These are phyloP conservation scores for Ganoderma boninense DNA, from an alignment of 1,284 basidiomycete species.

Conservation along the genomic window DNA sequence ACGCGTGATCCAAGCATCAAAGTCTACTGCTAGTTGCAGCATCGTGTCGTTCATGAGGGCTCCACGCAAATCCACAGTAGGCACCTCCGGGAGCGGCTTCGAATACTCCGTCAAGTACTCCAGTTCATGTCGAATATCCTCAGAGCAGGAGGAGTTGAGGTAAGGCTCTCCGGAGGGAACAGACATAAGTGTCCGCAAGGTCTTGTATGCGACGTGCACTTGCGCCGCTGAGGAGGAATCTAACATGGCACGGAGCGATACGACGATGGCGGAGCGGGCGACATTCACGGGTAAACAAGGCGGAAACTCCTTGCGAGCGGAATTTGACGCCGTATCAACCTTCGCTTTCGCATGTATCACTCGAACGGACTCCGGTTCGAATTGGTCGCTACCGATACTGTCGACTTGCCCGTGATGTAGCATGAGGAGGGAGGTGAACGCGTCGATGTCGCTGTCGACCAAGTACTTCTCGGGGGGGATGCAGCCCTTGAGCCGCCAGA, in stretches of 20 bases:
- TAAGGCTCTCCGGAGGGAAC: slow-evolving; percentile 48
- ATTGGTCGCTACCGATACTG: slow-evolving; percentile 63
- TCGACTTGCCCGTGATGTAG: slow-evolving; percentile 64
- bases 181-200: slow-evolving; percentile 65
- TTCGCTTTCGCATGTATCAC: slow-evolving; percentile 44
- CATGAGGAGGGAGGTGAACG: slow-evolving; percentile 80
- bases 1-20: slow-evolving; percentile 70
- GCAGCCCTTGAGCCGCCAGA: slow-evolving; percentile 85
- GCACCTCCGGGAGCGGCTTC: slow-evolving; percentile 40
- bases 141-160: slow-evolving; percentile 46
- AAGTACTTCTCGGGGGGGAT: slow-evolving; percentile 64
- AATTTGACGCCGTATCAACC: neutral
- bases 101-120: slow-evolving; percentile 59
- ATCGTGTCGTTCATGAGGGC: slow-evolving; percentile 48
- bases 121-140: slow-evolving; percentile 59
- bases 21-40: slow-evolving; percentile 54
- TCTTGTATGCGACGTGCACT: slow-evolving; percentile 67
- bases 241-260: slow-evolving; percentile 65
- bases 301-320: slow-evolving; percentile 1
- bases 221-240: slow-evolving; percentile 57
- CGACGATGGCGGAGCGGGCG: slow-evolving; percentile 59
- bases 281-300: slow-evolving; percentile 27
- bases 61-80: slow-evolving; percentile 47
- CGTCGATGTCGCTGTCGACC: slow-evolving; percentile 71
- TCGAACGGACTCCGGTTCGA: slow-evolving; percentile 48